phyloP scores from a whole-genome alignment of 441 rosid species.

The Erodium moschatum region DNA sequence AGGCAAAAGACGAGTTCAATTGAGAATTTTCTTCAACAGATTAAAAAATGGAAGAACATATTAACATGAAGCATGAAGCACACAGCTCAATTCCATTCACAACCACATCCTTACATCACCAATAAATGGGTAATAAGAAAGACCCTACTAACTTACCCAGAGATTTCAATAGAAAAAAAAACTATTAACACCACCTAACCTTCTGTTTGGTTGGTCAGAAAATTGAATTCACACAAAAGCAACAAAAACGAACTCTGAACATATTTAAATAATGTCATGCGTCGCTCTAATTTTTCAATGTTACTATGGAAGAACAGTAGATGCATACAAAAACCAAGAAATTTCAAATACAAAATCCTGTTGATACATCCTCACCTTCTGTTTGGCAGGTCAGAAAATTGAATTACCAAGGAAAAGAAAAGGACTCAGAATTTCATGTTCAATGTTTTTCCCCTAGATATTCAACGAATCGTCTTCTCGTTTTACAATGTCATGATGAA shows the following conservation, averaged over 20 bases:
- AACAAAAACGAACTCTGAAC: neutral
- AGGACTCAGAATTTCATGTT: neutral
- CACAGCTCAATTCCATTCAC: neutral
- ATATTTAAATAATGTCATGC: neutral
- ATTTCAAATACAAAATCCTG: neutral
- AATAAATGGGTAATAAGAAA: neutral
- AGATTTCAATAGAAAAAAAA: neutral
- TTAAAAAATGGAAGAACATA: neutral
- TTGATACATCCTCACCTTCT: neutral
- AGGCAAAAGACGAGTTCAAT: neutral
- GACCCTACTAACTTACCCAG: neutral
- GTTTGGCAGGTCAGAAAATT: slow-evolving; percentile 5
- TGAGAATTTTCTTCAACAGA: neutral
- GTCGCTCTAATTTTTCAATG: too few relatives aligned
- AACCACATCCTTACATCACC: neutral
- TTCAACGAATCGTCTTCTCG: neutral
- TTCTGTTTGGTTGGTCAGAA: slow-evolving; percentile 4
- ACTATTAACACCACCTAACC: neutral
- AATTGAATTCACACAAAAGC: neutral
- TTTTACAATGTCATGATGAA: neutral
- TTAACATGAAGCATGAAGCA: neutral
- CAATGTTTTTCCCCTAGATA: neutral
- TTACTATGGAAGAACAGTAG: neutral
- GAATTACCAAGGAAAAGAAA: neutral
- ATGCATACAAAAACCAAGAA: neutral